Percentiles rank a stretch among this genome's conserved stretches.
These are phyloP conservation scores for Cryphonectria naterciae DNA, from an alignment of 2,329 filamentous ascomycete species.

Conservation along the genomic window DNA sequence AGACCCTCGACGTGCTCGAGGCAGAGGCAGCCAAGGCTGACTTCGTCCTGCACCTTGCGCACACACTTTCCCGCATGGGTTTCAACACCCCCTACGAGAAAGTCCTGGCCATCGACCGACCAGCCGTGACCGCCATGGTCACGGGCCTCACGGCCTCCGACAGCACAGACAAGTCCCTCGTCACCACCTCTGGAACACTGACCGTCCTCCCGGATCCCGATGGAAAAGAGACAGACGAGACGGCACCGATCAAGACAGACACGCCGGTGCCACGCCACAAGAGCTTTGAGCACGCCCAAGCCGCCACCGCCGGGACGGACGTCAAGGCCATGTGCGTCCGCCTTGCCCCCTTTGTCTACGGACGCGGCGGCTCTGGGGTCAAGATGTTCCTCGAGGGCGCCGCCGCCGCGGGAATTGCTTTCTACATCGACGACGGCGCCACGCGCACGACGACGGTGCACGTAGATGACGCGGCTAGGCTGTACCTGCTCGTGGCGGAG, in stretches of 20 bases:
- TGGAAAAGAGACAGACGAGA: constrained; percentile 36
- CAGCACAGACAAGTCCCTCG: constrained; percentile 36
- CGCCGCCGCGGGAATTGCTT: constrained; percentile 16
- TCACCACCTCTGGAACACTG: constrained; percentile 42
- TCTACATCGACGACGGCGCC: constrained; percentile 18
- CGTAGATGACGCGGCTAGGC: constrained; percentile 26
- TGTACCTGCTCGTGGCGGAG: constrained; percentile 25
- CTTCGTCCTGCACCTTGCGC: constrained; percentile 48
- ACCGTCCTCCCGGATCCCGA: constrained; percentile 29
- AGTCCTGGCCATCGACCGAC: constrained; percentile 38
- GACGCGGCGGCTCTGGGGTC: constrained; percentile 44
- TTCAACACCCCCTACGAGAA: constrained; percentile 30
- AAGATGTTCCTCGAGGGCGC: constrained; percentile 39
- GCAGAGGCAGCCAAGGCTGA: constrained; percentile 45
- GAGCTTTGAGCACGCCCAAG: constrained; percentile 39
- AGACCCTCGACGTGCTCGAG: constrained; percentile 43
- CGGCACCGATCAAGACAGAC: constrained; percentile 24
- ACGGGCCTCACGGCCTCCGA: constrained; percentile 38
- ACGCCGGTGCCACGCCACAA: constrained; percentile 33
- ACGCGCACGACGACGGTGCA: constrained; percentile 26
- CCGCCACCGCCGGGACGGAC: constrained; percentile 34
- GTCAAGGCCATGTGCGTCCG: constrained; percentile 44
- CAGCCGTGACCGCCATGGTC: constrained; percentile 43
- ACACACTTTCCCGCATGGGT: constrained; percentile 29
- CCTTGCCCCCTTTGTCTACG: constrained; percentile 50